These are phyloP conservation scores for Diaporthe helianthi DNA, from an alignment of 2,329 filamentous ascomycete genomes.

Conservation along the genomic window DNA sequence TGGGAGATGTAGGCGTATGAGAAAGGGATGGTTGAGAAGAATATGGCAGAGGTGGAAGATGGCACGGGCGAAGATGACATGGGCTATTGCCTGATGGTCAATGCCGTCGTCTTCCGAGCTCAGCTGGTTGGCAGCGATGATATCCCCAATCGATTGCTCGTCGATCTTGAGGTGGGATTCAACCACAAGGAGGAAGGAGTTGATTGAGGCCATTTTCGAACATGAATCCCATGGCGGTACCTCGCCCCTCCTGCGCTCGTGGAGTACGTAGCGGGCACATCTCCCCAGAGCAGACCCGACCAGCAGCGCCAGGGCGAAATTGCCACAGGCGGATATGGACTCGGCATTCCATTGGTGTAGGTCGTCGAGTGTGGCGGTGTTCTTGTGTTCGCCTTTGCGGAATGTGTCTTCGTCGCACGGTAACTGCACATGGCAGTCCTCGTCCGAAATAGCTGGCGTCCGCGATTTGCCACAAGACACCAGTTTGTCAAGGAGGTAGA, in stretches of 20 bases:
- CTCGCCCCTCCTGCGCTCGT: not conserved
- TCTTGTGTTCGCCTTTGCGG: not conserved
- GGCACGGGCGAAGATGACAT: not conserved
- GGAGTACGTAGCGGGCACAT: conserved; percentile 2
- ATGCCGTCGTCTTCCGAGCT: not conserved
- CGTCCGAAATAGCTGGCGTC: not conserved
- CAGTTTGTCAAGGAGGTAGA: not conserved
- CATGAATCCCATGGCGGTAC: not conserved
- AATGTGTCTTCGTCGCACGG: not conserved
- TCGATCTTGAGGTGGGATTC: not conserved
- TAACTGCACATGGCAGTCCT: not conserved
- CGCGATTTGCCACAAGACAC: not conserved
- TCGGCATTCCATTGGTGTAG: not conserved
- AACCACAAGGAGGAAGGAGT: not conserved
- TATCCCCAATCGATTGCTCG: not conserved
- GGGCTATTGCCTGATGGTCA: not conserved
- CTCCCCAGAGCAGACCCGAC: not conserved
- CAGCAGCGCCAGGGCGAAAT: not conserved
- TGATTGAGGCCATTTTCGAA: not conserved
- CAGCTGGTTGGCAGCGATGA: not conserved
- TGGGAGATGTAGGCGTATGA: not conserved
- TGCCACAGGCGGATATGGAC: not conserved
- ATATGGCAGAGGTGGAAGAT: not conserved
- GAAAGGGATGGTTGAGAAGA: not conserved
- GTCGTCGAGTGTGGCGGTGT: not conserved